Evolutionary conservation across 345 rosid genomes (phyloP).

Genomic region (Ceriops zippeliana): DNA sequence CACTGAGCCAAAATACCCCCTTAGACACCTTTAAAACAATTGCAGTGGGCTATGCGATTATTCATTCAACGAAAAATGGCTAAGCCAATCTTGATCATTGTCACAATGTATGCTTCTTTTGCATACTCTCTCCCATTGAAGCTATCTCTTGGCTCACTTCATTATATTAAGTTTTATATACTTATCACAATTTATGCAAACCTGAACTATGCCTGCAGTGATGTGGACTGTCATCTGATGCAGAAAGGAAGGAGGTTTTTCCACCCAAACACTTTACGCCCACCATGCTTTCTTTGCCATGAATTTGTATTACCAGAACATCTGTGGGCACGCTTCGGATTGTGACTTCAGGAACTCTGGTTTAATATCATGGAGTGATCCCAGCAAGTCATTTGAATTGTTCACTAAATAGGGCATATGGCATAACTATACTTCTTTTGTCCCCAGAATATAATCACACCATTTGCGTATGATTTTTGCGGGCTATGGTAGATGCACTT

Average conservation of each 20-base stretch:
- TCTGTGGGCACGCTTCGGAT: slow-evolving; percentile 1
- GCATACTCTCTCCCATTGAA: too few relatives aligned
- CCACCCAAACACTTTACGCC: slow-evolving; percentile 6
- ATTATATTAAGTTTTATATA: too few relatives aligned
- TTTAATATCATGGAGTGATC: slow-evolving; percentile 17
- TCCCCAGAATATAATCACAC: too few relatives aligned
- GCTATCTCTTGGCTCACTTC: too few relatives aligned
- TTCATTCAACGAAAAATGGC: neutral
- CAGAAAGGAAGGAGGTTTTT: neutral
- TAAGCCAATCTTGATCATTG: too few relatives aligned
- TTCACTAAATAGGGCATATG: neutral
- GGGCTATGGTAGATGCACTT: slow-evolving; percentile 9
- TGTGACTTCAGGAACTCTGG: slow-evolving; percentile 22
- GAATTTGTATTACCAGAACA: slow-evolving; percentile 22
- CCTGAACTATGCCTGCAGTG: slow-evolving; percentile 7
- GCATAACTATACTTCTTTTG: too few relatives aligned
- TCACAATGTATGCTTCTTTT: too few relatives aligned
- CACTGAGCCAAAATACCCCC: too few relatives aligned
- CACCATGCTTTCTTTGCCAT: slow-evolving; percentile 26
- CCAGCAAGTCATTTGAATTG: slow-evolving; percentile 13
- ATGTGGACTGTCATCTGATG: slow-evolving; percentile 10
- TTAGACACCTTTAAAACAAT: too few relatives aligned
- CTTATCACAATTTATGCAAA: neutral
- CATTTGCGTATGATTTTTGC: neutral
- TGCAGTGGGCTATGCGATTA: neutral